A percentile compares a stretch with the other conserved stretches of the same genome.
phyloP scores from a whole-genome alignment of 1,284 basidiomycete species.

The Trichosporon sp. region DNA sequence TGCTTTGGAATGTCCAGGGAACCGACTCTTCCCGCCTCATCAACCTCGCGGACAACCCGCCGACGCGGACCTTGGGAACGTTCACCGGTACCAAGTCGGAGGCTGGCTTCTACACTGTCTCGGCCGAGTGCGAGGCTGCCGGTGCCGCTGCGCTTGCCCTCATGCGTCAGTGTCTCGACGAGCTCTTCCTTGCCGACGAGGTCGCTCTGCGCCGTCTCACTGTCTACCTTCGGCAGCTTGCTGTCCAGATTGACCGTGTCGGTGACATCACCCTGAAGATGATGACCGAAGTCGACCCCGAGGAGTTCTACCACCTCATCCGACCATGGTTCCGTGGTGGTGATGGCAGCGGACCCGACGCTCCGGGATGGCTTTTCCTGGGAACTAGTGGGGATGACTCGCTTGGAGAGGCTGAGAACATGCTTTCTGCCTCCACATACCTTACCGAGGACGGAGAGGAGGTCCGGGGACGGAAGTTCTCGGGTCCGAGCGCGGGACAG shows the following conservation, averaged over 20 bases:
- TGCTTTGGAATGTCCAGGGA: slow-evolving; percentile 79
- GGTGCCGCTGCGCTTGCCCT: slow-evolving; percentile 81
- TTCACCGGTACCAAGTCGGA: slow-evolving; percentile 87
- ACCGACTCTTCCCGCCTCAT: slow-evolving; percentile 62
- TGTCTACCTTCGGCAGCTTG: slow-evolving; percentile 69
- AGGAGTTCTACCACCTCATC: slow-evolving; percentile 79
- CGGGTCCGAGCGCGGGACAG: slow-evolving; percentile 89
- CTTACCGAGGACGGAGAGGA: slow-evolving; percentile 10
- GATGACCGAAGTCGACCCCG: slow-evolving; percentile 73
- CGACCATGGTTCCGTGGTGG: slow-evolving; percentile 91
- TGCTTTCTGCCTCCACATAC: slow-evolving; percentile 30
- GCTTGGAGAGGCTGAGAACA: slow-evolving; percentile 59
- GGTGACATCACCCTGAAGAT: slow-evolving; percentile 67
- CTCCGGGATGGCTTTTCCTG: slow-evolving; percentile 76
- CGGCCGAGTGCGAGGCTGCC: slow-evolving; percentile 86
- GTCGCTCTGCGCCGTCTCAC: slow-evolving; percentile 75
- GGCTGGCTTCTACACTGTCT: slow-evolving; percentile 84
- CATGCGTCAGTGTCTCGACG: slow-evolving; percentile 88
- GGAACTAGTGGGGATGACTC: slow-evolving; percentile 64
- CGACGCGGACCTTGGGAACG: slow-evolving; percentile 62
- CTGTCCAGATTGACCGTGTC: slow-evolving; percentile 69
- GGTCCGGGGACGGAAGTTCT: slow-evolving; percentile 62
- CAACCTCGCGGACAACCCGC: slow-evolving; percentile 61
- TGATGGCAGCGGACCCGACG: slow-evolving; percentile 66
- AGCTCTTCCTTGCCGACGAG: slow-evolving; percentile 83